A percentile compares a stretch with the other conserved stretches of the same genome.
These are phyloP conservation scores for Aspergillus sp. DNA, from an alignment of 2,329 filamentous ascomycete genomes.

Conservation along the genomic window DNA sequence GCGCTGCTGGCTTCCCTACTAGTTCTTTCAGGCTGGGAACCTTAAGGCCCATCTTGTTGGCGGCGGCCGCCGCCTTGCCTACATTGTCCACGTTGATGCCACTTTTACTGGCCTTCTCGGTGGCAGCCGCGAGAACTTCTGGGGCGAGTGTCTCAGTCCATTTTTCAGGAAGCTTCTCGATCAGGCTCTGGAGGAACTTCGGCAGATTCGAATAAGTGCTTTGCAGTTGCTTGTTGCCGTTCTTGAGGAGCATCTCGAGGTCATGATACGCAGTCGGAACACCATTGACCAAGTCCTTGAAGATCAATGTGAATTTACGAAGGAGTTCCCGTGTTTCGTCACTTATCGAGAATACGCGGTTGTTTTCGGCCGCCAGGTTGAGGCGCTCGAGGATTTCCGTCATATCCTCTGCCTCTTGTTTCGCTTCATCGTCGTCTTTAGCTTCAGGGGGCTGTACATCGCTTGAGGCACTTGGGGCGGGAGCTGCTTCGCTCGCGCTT, in stretches of 20 bases:
- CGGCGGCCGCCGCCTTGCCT: constrained; percentile 56
- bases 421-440: constrained; percentile 42
- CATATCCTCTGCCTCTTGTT: constrained; percentile 71
- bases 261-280: constrained; percentile 92
- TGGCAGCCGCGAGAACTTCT: constrained; percentile 76
- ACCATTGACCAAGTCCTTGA: constrained; percentile 89
- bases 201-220: constrained; percentile 70
- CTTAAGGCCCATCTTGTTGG: constrained; percentile 66
- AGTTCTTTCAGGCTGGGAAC: constrained; percentile 76
- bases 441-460: constrained; percentile 10
- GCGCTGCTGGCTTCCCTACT: constrained; percentile 81
- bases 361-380: constrained; percentile 80
- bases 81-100: constrained; percentile 60
- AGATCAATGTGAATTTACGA: constrained; percentile 80
- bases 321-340: constrained; percentile 80
- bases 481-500: constrained; percentile 9
- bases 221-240: constrained; percentile 65
- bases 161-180: constrained; percentile 81
- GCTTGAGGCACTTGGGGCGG: constrained; percentile 7
- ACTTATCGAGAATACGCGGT: constrained; percentile 81
- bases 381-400: constrained; percentile 77
- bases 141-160: constrained; percentile 75
- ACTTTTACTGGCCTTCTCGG: constrained; percentile 64
- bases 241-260: constrained; percentile 68
- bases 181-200: constrained; percentile 77